Percentiles rank a stretch among this genome's conserved stretches.
phyloP scores from a whole-genome alignment of 257 asterid species.

The Nicotiana tabacum region DNA sequence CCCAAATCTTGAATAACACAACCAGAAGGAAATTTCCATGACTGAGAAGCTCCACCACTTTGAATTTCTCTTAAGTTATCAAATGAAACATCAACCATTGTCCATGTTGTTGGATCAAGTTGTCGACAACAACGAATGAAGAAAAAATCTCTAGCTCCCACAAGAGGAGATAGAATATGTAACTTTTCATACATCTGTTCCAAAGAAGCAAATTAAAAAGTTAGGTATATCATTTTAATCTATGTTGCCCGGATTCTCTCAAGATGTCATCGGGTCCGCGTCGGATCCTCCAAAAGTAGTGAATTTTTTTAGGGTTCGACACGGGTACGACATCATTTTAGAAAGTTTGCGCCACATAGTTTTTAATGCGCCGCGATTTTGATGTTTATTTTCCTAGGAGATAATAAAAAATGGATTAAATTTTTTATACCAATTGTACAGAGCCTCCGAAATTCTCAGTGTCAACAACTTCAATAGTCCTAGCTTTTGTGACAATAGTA shows the following conservation, averaged over 20 bases:
- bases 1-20: slow-evolving; percentile 55
- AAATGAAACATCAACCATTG: slow-evolving; percentile 54
- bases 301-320: too few relatives aligned
- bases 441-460: slow-evolving; percentile 41
- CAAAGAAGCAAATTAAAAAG: background rate
- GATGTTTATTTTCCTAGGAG: too few relatives aligned
- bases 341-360: too few relatives aligned
- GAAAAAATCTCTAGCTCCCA: slow-evolving; percentile 60
- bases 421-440: slow-evolving; percentile 37
- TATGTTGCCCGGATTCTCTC: background rate
- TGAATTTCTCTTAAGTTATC: slow-evolving; percentile 36
- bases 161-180: slow-evolving; percentile 68
- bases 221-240: background rate
- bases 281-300: too few relatives aligned
- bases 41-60: slow-evolving; percentile 31
- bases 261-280: too few relatives aligned
- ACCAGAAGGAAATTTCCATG: slow-evolving; percentile 77
- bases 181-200: slow-evolving; percentile 57
- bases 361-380: too few relatives aligned
- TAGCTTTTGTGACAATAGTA: slow-evolving; percentile 45
- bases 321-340: too few relatives aligned
- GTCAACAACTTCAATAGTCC: slow-evolving; percentile 42
- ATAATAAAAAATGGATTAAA: too few relatives aligned
- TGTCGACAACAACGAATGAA: slow-evolving; percentile 53
- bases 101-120: slow-evolving; percentile 48